Evolutionary conservation across 1,139 yeast species (phyloP).

Genomic region (Magnusiomyces tetraspermus): DNA sequence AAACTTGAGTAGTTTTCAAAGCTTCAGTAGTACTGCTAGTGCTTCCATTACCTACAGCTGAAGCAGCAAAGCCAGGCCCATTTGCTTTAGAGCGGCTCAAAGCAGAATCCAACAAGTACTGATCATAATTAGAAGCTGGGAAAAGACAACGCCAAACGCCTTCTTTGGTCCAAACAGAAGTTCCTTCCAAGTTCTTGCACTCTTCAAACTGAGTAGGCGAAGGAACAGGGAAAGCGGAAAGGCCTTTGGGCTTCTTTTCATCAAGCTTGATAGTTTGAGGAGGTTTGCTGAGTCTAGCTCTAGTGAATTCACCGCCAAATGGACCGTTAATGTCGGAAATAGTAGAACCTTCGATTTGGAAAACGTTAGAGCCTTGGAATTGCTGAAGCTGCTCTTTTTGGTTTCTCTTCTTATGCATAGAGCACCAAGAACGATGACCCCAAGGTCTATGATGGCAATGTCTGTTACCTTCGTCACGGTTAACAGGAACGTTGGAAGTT

Average conservation of each 20-base stretch:
- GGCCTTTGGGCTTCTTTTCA: constrained; percentile 9
- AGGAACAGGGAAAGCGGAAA: constrained; percentile 53
- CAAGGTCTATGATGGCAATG: not conserved
- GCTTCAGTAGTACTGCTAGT: not conserved
- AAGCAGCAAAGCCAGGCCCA: not conserved
- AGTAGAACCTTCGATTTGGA: not conserved
- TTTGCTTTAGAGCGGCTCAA: not conserved
- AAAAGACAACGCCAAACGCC: constrained; percentile 88
- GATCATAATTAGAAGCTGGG: constrained; percentile 34
- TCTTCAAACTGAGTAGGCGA: constrained; percentile 48
- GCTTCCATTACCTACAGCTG: not conserved
- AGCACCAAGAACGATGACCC: not conserved
- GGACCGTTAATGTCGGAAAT: not conserved
- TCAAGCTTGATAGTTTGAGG: constrained; percentile 7
- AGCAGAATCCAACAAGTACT: not conserved
- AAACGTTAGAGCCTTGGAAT: not conserved
- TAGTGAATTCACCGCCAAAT: not conserved
- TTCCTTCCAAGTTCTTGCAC: constrained; percentile 57
- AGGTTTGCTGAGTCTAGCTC: not conserved
- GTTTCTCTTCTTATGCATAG: too few species aligned
- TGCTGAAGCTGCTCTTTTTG: not conserved
- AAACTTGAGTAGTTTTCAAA: constrained; percentile 2
- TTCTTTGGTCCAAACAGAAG: constrained; percentile 62
- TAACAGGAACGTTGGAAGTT: too few species aligned
- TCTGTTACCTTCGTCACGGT: not conserved